These are phyloP conservation scores for Sarocladiaceae sp. DNA, from an alignment of 2,329 filamentous ascomycete species.

Conservation along the genomic window DNA sequence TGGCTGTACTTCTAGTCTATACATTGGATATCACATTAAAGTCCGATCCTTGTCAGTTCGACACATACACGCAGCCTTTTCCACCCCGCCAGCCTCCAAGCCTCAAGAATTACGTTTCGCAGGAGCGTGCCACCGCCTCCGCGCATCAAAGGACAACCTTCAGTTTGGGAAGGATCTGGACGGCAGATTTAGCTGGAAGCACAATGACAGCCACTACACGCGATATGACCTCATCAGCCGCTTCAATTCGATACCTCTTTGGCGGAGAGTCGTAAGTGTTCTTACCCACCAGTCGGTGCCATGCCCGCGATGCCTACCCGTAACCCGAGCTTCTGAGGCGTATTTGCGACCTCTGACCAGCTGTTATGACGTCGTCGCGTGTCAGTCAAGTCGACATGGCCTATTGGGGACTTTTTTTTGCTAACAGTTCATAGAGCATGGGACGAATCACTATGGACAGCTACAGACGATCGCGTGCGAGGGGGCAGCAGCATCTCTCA, in stretches of 20 bases:
- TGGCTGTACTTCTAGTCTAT: no score
- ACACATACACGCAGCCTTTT: no score
- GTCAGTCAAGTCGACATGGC: not conserved
- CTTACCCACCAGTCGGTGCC: no score
- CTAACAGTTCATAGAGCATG: conserved; percentile 44
- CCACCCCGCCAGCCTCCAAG: no score
- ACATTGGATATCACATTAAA: no score
- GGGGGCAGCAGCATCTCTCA: conserved; percentile 62
- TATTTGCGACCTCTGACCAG: not conserved
- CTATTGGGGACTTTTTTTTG: not conserved
- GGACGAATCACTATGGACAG: conserved; percentile 58
- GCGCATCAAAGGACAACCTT: not conserved
- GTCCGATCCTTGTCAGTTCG: no score
- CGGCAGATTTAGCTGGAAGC: no score
- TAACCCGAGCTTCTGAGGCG: not conserved
- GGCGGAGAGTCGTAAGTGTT: conserved; percentile 34
- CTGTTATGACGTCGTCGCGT: not conserved
- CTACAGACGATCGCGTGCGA: conserved; percentile 72
- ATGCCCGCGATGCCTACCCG: no score
- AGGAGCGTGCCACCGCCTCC: not conserved
- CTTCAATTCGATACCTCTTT: conserved; percentile 29
- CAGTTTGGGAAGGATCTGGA: no score
- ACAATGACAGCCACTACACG: not conserved
- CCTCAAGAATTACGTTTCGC: no score
- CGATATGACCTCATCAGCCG: conserved; percentile 10